Conservation (phyloP, 2,329 filamentous ascomycete genomes). For the Eurotiales sp. region DNA sequence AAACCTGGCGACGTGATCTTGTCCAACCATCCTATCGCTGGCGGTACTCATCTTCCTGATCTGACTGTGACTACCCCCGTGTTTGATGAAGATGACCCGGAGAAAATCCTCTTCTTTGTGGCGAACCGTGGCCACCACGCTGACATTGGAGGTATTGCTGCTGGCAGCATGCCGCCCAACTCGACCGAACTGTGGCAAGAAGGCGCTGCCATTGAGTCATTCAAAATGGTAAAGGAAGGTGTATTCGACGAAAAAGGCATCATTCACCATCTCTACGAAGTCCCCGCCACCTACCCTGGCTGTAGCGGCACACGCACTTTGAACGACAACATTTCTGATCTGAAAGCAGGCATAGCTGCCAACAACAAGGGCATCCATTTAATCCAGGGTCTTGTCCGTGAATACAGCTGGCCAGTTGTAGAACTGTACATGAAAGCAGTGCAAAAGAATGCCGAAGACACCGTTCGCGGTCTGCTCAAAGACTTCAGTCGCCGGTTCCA, state of each 20-base stretch:
- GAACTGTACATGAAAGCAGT: slow-evolving; percentile 82
- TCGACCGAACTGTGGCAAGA: slow-evolving; percentile 47
- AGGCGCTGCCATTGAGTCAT: slow-evolving; percentile 44
- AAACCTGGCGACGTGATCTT: slow-evolving; percentile 78
- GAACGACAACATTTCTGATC: slow-evolving; percentile 77
- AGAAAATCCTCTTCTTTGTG: slow-evolving; percentile 76
- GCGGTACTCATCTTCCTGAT: slow-evolving; percentile 78
- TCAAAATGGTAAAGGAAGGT: slow-evolving; percentile 69
- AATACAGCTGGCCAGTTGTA: slow-evolving; percentile 66
- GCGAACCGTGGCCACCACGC: slow-evolving; percentile 78
- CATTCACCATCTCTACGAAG: slow-evolving; percentile 65
- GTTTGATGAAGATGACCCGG: slow-evolving; percentile 59
- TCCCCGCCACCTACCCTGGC: slow-evolving; percentile 70
- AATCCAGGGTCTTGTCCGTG: slow-evolving; percentile 69
- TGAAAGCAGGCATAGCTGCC: slow-evolving; percentile 82
- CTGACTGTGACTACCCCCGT: slow-evolving; percentile 79
- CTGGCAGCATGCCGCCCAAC: slow-evolving; percentile 73
- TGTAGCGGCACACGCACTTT: slow-evolving; percentile 76
- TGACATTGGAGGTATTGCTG: slow-evolving; percentile 78
- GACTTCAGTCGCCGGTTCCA: slow-evolving; percentile 66
- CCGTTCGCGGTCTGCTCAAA: slow-evolving; percentile 70
- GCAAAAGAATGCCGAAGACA: slow-evolving; percentile 73
- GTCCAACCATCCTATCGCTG: slow-evolving; percentile 79
- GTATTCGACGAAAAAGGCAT: slow-evolving; percentile 75
- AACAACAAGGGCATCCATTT: slow-evolving; percentile 82